Base-by-base conservation (phyloP, 2,329 filamentous ascomycete genomes). In the Exophiala calicioides region DNA sequence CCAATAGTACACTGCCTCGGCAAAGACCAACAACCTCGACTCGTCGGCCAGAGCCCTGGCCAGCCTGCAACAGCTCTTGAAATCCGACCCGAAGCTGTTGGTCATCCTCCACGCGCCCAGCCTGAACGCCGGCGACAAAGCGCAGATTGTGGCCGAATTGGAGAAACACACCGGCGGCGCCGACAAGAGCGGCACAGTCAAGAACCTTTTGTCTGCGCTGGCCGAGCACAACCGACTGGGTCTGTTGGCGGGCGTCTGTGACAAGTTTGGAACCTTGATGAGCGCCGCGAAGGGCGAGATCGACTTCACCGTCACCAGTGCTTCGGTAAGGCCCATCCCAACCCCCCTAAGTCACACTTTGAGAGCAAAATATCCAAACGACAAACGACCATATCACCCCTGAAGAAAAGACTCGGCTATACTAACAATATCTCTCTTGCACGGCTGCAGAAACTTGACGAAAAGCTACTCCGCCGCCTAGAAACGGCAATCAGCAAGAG, bases 151-250 rank as follows among this genome's bases (percentile, higher is more conserved):
- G 54, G 75, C 80, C 64, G 91, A 97, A 80, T 82, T 98, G 61
- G 79, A 86, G 73, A 95, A 95, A 82, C 80, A 84, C 66, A 76
- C 86, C 57, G 86, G 85, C 61, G 72, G 74, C 59, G 69, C 74
- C 57, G 79, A 84, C 69, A 88, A 87, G 75, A 76, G 73, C 67
- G 82, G 88, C 67, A 88, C 90, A 56, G 76, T 97, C 71, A 90
- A 93, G 84, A 94, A 96, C 81, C 90, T 98, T 78, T 81, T 98
- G 62, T 68, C 77, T 47, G 87, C 91, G 47, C 81, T 98, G 49
- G 91, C 93, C 59, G 88, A 93, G 77, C 95, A 98, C 84, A 98
- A 98, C 83, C 83, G 93, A 60, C 79, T 98, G 60, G 83, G 84
- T 57, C 77, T 93, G 55, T 80, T 98, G 55, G 79, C 85, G 70